phyloP scores from a whole-genome alignment of 441 rosid species.

The Jatropha multifida region DNA sequence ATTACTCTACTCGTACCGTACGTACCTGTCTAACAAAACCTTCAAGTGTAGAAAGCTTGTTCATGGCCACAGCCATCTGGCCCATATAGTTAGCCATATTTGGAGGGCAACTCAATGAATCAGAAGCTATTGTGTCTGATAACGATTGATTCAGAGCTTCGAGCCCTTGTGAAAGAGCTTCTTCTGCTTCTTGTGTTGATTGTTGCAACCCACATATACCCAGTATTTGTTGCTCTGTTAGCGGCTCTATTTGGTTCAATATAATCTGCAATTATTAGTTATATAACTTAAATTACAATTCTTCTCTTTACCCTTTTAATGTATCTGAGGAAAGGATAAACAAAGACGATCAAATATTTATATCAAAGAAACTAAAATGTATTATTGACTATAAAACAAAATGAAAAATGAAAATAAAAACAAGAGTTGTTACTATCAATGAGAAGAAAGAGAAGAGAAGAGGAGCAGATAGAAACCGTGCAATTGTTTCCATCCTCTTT shows the following conservation, averaged over 20 bases:
- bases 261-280: slow-evolving; percentile 42
- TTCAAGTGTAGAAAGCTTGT: slow-evolving; percentile 86
- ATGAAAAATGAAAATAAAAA: slow-evolving; percentile 25
- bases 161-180: slow-evolving; percentile 85
- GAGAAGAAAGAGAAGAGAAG: slow-evolving; percentile 14
- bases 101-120: slow-evolving; percentile 71
- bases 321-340: not conserved
- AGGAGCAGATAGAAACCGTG: slow-evolving; percentile 32
- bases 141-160: slow-evolving; percentile 85
- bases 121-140: slow-evolving; percentile 82
- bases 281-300: no score
- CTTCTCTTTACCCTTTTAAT: not conserved
- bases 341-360: not conserved
- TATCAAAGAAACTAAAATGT: not conserved
- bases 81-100: slow-evolving; percentile 92
- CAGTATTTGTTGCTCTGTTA: slow-evolving; percentile 85
- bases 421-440: slow-evolving; percentile 24
- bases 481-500: slow-evolving; percentile 21
- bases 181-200: slow-evolving; percentile 90
- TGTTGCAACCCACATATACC: slow-evolving; percentile 86
- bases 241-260: slow-evolving; percentile 70
- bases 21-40: slow-evolving; percentile 90
- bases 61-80: slow-evolving; percentile 92
- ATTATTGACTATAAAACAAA: slow-evolving; percentile 33
- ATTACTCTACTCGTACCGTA: not conserved